Conservation (phyloP, 305 asterid genomes). For the Withania somnifera region DNA sequence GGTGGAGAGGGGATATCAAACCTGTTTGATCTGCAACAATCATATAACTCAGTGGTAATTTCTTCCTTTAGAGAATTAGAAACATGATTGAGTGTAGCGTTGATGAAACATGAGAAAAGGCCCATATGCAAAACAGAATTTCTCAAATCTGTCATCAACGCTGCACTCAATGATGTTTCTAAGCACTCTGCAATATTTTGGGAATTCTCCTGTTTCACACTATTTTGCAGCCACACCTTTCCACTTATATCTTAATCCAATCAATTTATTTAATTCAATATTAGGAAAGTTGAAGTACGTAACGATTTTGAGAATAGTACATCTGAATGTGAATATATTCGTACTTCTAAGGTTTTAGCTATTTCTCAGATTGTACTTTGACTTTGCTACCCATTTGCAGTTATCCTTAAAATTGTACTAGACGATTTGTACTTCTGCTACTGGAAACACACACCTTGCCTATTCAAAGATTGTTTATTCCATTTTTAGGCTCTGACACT, state of each 20-base stretch:
- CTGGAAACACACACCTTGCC: not conserved
- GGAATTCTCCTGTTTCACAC: not conserved
- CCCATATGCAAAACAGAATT: not conserved
- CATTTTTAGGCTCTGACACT: too few relatives aligned
- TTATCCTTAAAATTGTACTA: not conserved
- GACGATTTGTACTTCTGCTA: not conserved
- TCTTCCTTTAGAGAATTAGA: not conserved
- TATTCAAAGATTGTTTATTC: not conserved
- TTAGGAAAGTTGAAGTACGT: not conserved
- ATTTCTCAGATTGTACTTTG: not conserved
- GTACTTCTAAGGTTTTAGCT: not conserved
- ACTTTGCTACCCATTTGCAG: not conserved
- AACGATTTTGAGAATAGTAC: not conserved
- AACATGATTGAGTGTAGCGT: conserved; percentile 4
- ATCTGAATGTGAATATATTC: not conserved
- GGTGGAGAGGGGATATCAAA: not conserved
- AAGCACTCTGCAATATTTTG: not conserved
- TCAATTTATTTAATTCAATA: not conserved
- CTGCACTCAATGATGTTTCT: conserved; percentile 13
- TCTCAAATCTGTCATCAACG: conserved; percentile 9
- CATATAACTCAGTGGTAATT: not conserved
- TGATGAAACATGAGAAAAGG: not conserved
- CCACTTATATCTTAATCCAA: not conserved
- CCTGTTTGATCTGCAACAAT: not conserved
- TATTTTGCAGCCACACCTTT: not conserved